Percentiles rank a stretch among this genome's conserved stretches.
phyloP scores from a whole-genome alignment of 305 asterid genomes.

The Fraxinus velutina region DNA sequence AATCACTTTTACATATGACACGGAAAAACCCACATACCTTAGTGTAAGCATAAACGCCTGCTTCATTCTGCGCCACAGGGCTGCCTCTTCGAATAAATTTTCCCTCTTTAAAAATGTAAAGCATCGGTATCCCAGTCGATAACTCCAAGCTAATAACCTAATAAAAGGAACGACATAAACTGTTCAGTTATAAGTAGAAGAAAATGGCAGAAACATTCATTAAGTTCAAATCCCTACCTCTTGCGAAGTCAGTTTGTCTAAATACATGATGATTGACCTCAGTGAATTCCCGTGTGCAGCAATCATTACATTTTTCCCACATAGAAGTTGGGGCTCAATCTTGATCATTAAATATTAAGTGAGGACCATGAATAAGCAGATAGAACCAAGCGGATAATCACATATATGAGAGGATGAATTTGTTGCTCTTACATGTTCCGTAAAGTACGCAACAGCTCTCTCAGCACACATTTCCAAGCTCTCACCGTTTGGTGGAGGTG shows the following conservation, averaged over 20 bases:
- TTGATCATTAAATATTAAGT: slow-evolving; percentile 34
- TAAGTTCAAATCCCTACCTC: slow-evolving; percentile 49
- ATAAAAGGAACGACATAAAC: slow-evolving; percentile 8
- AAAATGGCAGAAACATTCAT: neutral
- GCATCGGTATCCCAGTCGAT: slow-evolving; percentile 92
- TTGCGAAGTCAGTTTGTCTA: slow-evolving; percentile 88
- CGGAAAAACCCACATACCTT: slow-evolving; percentile 47
- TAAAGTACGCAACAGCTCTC: slow-evolving; percentile 97
- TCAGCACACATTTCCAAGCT: slow-evolving; percentile 97
- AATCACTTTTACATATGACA: neutral
- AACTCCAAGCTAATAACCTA: slow-evolving; percentile 95
- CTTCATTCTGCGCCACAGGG: slow-evolving; percentile 80
- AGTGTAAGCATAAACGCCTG: slow-evolving; percentile 90
- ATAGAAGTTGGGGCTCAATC: slow-evolving; percentile 75
- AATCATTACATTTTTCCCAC: slow-evolving; percentile 83
- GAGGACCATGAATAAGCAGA: slow-evolving; percentile 6
- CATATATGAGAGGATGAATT: neutral
- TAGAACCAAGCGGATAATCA: neutral
- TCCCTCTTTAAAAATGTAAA: slow-evolving; percentile 83
- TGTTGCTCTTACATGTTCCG: slow-evolving; percentile 48
- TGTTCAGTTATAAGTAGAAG: neutral
- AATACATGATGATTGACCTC: slow-evolving; percentile 94
- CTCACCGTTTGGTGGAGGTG: slow-evolving; percentile 93
- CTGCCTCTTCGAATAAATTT: slow-evolving; percentile 86
- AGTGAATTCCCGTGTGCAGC: slow-evolving; percentile 97